Evolutionary conservation across 2,329 filamentous ascomycete genomes (phyloP), one percentile per base, ranked within the genome.

Genomic region (Graphilbum sp.): DNA sequence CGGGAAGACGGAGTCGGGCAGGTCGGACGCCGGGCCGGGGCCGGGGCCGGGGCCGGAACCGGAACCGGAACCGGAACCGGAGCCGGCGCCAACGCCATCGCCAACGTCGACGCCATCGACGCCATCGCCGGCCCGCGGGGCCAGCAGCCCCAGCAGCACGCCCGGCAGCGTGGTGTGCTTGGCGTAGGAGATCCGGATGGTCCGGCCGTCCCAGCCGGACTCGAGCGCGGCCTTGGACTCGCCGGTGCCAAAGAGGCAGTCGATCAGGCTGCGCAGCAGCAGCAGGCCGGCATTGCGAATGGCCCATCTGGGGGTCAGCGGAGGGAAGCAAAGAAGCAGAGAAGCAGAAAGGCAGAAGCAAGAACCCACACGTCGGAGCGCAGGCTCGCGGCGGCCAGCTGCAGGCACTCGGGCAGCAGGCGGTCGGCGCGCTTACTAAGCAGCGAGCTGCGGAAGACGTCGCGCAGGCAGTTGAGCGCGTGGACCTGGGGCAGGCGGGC

Each of bases 231-330:
- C 48, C 52, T 78, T 86, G 62, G 63, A 84, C 56, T 85, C 79
- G 39, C 74, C 77, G 0, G 77, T 83, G 15, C 83, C 82, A 21
- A 90, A 73, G 1, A 92, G 61, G 44, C 72, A 71, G 52, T 90
- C 83, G 37, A 93, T 81, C 5, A 95, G 64, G 44, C 85, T 84
- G 39, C 88, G 75, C 46, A 96, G 76, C 7, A 98, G 72, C 59
- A 96, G 80, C 25, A 96, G 60, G 2, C 86, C 86, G 47, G 86
- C 95, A 54, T 98, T 98, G 1, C 87, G 78, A 40, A 98, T 86
- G 0, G 87, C 84, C 90, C 90, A 98, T 18, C 76, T 82, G 43
- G 11, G 15, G 6, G 11, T 21, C 18, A 75, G n/a, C n/a, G n/a
- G n/a, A n/a, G n/a, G n/a, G n/a, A n/a, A n/a, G n/a, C n/a, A n/a